phyloP scores from a whole-genome alignment of 1,139 yeast species.

The Magnusiomyces fungicola region DNA sequence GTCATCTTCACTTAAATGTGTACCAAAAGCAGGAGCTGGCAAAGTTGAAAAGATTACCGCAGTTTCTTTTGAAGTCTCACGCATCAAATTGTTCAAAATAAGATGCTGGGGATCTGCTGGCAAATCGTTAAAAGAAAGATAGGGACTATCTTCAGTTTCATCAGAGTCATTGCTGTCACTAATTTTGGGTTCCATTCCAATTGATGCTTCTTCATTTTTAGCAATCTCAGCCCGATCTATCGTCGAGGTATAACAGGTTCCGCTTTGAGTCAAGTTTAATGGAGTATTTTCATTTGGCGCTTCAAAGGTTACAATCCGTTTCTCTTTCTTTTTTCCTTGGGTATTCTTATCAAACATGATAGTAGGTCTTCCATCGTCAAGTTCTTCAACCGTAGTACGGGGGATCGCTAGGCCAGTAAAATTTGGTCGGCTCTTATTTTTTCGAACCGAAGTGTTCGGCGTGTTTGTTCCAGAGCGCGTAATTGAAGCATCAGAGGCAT shows the following conservation, averaged over 20 bases:
- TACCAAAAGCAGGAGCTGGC: constrained; percentile 81
- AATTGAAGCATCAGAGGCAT: too few relatives aligned
- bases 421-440: constrained; percentile 41
- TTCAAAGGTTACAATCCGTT: constrained; percentile 1
- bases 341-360: constrained; percentile 39
- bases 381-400: constrained; percentile 63
- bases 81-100: constrained; percentile 80
- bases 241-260: not conserved
- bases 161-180: constrained; percentile 14
- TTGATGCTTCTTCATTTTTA: not conserved
- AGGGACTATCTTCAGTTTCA: constrained; percentile 14
- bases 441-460: constrained; percentile 4
- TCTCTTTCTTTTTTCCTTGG: constrained; percentile 1
- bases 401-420: constrained; percentile 78
- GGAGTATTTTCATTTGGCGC: not conserved
- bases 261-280: not conserved
- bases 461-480: too few relatives aligned
- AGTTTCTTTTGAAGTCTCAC: constrained; percentile 46
- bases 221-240: not conserved
- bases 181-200: not conserved
- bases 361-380: constrained; percentile 44
- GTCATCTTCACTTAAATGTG: constrained; percentile 61
- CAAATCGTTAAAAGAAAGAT: constrained; percentile 64
- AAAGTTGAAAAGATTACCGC: constrained; percentile 80
- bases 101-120: constrained; percentile 91